These are phyloP conservation scores for Moricandia arvensis DNA, from an alignment of 345 rosid genomes.

Conservation along the genomic window DNA sequence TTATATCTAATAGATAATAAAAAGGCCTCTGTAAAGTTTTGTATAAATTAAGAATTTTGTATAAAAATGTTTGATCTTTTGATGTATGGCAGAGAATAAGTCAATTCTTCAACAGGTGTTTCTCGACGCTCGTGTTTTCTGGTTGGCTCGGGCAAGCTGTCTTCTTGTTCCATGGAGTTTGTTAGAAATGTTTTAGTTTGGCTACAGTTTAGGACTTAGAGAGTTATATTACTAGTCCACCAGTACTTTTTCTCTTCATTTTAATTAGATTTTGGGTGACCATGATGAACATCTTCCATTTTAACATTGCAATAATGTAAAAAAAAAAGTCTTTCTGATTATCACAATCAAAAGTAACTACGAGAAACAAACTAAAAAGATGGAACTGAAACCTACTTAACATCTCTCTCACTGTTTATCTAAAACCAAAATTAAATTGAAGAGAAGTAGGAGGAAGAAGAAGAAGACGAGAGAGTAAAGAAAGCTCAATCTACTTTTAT, in stretches of 20 bases:
- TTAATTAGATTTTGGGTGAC: background rate
- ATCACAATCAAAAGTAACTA: conserved; percentile 22
- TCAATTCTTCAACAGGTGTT: background rate
- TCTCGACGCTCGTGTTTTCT: too few species aligned
- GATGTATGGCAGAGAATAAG: background rate
- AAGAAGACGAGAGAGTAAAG: conserved; percentile 21
- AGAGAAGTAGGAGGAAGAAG: conserved; percentile 1
- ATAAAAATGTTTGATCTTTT: background rate
- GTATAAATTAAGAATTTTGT: background rate
- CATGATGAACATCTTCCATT: background rate
- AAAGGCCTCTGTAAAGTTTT: background rate
- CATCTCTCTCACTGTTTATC: conserved; percentile 26
- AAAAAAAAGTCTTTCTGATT: conserved; percentile 20
- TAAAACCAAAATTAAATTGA: conserved; percentile 31
- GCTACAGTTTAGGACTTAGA: too few species aligned
- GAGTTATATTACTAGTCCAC: too few species aligned
- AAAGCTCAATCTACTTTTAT: conserved; percentile 36
- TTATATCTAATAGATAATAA: conserved; percentile 17
- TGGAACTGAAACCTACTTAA: conserved; percentile 32
- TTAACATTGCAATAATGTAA: background rate
- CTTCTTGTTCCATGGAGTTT: background rate
- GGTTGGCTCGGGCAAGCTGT: too few species aligned
- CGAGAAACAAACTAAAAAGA: conserved; percentile 31
- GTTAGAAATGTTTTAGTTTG: too few species aligned
- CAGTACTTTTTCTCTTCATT: too few species aligned